Evolutionary conservation across 1,139 yeast genomes (phyloP).

Genomic region (Suzukiozyma palmioleophila): DNA sequence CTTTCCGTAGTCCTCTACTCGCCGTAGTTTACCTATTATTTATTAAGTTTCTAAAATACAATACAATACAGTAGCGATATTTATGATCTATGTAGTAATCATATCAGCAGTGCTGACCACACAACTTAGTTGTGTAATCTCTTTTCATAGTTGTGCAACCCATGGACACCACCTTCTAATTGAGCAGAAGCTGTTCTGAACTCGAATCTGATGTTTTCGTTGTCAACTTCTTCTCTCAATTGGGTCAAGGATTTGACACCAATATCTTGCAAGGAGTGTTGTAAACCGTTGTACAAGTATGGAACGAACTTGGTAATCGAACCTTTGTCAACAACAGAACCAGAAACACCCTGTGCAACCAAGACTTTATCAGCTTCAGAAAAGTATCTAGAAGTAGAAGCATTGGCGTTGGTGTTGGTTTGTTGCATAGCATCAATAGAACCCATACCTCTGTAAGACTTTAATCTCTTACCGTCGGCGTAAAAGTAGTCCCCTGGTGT

Average conservation of each 20-base stretch:
- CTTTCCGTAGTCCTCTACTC: neutral
- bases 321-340: slow-evolving; percentile 96
- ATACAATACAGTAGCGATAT: neutral
- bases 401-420: slow-evolving; percentile 83
- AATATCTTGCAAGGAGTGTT: slow-evolving; percentile 98
- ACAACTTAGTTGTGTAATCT: slow-evolving; percentile 69
- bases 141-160: slow-evolving; percentile 95
- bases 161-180: slow-evolving; percentile 97
- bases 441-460: slow-evolving; percentile 99
- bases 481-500: slow-evolving; percentile 98
- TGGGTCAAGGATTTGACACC: slow-evolving; percentile 69
- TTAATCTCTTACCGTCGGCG: slow-evolving; percentile 97
- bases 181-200: slow-evolving; percentile 98
- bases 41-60: neutral
- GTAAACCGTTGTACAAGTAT: slow-evolving; percentile 90
- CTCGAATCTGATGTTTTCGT: slow-evolving; percentile 85
- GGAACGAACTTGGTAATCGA: slow-evolving; percentile 91
- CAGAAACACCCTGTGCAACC: slow-evolving; percentile 99
- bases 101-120: neutral
- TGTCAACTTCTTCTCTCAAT: slow-evolving; percentile 60
- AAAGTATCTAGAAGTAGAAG: slow-evolving; percentile 96
- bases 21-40: neutral
- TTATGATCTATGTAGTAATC: too few species aligned
- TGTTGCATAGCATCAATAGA: slow-evolving; percentile 99
- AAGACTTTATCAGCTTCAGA: slow-evolving; percentile 92